Evolutionary conservation across 768 basidiomycete genomes (phyloP).

Genomic region (Cubamyces lactineus): DNA sequence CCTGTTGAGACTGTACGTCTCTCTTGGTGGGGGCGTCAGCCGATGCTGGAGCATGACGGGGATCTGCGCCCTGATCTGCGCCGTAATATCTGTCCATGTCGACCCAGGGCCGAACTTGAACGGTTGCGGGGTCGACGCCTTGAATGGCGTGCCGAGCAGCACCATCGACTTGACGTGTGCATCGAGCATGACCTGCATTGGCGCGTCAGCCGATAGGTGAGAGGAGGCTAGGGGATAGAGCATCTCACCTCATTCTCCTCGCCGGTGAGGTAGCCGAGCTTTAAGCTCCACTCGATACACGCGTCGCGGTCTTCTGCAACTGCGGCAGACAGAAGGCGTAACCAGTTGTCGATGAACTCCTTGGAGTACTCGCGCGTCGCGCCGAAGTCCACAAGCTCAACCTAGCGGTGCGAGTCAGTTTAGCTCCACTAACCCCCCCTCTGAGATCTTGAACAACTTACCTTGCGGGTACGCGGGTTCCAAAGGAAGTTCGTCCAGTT

Average conservation of each 20-base stretch:
- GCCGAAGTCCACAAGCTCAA: constrained; percentile 94
- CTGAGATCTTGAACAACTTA: constrained; percentile 31
- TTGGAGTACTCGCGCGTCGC: constrained; percentile 87
- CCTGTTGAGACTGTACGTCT: constrained; percentile 95
- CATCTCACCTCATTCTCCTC: constrained; percentile 80
- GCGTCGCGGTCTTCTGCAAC: constrained; percentile 64
- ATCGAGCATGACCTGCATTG: constrained; percentile 72
- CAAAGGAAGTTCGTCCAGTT: constrained; percentile 99
- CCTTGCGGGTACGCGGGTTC: constrained; percentile 68
- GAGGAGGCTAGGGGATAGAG: neutral
- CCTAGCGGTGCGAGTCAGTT: constrained; percentile 46
- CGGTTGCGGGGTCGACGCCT: constrained; percentile 58
- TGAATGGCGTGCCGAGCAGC: constrained; percentile 88
- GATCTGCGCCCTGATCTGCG: constrained; percentile 76
- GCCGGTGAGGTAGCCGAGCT: constrained; percentile 89
- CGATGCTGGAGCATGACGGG: constrained; percentile 89
- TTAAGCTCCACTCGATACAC: constrained; percentile 75
- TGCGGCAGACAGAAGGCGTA: constrained; percentile 80
- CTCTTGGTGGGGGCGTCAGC: constrained; percentile 88
- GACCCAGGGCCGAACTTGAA: constrained; percentile 79
- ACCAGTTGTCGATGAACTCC: constrained; percentile 89
- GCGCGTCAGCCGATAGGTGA: neutral
- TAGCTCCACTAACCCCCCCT: too few relatives aligned
- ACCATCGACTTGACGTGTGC: constrained; percentile 85
- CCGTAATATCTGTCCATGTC: constrained; percentile 71